Evolutionary conservation across 805 yeast species (phyloP).

Genomic region (Kodamaea lidongshanica): DNA sequence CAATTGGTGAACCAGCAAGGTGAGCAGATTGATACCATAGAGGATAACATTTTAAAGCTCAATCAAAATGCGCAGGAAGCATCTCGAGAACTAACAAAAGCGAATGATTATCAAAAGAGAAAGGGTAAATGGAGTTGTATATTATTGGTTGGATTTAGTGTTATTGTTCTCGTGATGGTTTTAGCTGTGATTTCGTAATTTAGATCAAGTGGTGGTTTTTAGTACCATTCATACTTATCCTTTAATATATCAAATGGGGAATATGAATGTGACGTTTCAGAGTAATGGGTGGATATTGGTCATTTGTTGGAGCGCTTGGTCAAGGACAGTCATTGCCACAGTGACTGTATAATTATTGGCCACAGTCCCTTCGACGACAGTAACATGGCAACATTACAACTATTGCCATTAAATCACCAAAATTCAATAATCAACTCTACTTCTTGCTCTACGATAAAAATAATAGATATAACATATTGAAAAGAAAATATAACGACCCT

Average conservation of each 20-base stretch:
- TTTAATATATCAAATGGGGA: background rate
- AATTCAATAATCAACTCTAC: no score
- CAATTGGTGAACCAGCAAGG: conserved; percentile 80
- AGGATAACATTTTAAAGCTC: conserved; percentile 63
- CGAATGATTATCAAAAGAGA: conserved; percentile 65
- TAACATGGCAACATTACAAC: no score
- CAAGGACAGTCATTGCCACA: no score
- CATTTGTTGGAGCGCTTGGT: no score
- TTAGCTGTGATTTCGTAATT: conserved; percentile 52
- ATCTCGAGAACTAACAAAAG: conserved; percentile 60
- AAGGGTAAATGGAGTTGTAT: conserved; percentile 73
- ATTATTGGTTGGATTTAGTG: conserved; percentile 49
- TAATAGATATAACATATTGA: no score
- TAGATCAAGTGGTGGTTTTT: no score
- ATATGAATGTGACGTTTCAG: conserved; percentile 1
- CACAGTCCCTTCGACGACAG: no score
- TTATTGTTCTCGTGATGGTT: conserved; percentile 53
- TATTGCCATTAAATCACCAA: no score
- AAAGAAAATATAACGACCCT: no score
- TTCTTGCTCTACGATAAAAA: no score
- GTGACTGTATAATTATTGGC: no score
- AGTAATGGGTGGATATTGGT: conserved; percentile 3
- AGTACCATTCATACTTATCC: conserved; percentile 24
- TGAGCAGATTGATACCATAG: conserved; percentile 74
- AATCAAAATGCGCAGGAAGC: conserved; percentile 66